Base-by-base conservation (phyloP, 2,329 filamentous ascomycete species). In the Bertia moriformis region DNA sequence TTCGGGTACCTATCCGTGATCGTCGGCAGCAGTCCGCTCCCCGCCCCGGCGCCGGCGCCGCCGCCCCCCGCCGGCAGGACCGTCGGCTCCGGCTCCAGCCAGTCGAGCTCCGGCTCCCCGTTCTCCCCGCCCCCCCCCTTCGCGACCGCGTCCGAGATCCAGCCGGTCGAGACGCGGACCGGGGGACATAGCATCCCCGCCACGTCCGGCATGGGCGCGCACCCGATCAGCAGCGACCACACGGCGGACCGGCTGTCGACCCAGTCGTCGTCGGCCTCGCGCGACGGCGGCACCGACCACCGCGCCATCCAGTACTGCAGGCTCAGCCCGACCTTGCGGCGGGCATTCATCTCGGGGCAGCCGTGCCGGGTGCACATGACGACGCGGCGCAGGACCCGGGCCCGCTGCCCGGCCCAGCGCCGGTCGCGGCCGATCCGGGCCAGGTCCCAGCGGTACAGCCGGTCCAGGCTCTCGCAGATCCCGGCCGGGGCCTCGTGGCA, bases 401-500 rank as follows among this genome's bases (percentile, higher is more conserved):
- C 66, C 2, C 62, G 55, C 47, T 64, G 67, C 15, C 53, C 57
- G n/a, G 48, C 49, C 47, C 66, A 56, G 2, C 57, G 54, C 2
- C 62, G 57, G 13, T 71, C 67, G 42, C 68, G 63, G 7, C 66
- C 66, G 19, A 78, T 54, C 44, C 64, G 69, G 41, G 71, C 65
- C 43, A 78, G 60, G 51, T 91, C 83, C 65, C 83, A 81, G 36
- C 73, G 64, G 49, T 83, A 75, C n/a, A 93, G 60, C 47, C 67
- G 76, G 42, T 69, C 65, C 43, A 91, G 60, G 49, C 81, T 83
- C 41, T 70, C 70, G 53, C 80, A 84, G 4, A 93, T 65, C 3
- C 83, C 83, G 3, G 73, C 75, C 35, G 89, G 65, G 0, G 84
- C 84, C 52, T 86, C 81, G 52, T 84, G 82, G 53, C 83, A 83